Evolutionary conservation across 257 asterid genomes (phyloP).

Genomic region (Ehretia macrophylla): DNA sequence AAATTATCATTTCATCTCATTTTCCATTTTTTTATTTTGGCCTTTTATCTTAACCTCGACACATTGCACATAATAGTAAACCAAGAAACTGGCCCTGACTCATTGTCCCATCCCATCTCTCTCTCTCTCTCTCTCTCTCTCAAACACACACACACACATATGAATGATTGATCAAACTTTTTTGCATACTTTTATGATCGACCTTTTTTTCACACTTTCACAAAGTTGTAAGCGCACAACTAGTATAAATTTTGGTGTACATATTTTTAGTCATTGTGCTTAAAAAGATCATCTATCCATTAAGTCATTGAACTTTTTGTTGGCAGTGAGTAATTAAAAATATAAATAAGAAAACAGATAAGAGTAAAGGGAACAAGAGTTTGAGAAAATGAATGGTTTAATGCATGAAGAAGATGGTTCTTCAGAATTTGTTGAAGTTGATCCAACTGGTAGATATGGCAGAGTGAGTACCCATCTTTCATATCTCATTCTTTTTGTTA

Average conservation of each 20-base stretch:
- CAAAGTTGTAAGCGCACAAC: neutral
- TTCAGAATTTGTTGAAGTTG: constrained; percentile 5
- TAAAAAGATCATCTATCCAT: neutral
- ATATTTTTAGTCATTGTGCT: neutral
- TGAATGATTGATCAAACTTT: neutral
- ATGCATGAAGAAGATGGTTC: neutral
- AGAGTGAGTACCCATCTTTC: neutral
- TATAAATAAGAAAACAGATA: no score
- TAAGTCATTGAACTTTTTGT: no score
- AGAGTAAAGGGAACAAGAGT: neutral
- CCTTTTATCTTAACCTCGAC: no score
- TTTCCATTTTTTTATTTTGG: no score
- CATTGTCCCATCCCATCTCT: neutral
- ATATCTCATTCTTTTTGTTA: neutral
- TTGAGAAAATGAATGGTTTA: neutral
- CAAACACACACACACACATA: neutral
- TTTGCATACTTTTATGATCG: no score
- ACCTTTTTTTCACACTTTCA: neutral
- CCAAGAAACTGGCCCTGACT: neutral
- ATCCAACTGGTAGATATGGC: constrained; percentile 11
- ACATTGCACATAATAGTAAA: no score
- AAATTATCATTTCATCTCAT: no score
- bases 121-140: neutral
- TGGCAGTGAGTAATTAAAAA: neutral
- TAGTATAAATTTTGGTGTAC: neutral